Conservation (phyloP, 345 rosid species). For the Acer negundo region DNA sequence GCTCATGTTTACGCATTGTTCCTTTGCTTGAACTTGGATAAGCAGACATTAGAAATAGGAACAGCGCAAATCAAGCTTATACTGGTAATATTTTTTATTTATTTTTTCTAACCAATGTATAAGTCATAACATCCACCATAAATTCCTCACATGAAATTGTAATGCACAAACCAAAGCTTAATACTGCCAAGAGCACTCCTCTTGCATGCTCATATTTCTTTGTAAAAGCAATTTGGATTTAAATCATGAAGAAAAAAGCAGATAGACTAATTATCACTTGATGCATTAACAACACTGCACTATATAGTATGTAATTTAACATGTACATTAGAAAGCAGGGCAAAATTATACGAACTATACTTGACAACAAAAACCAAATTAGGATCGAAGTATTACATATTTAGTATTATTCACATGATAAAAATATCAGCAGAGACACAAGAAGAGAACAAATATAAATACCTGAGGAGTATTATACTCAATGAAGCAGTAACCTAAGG, state of each 20-base stretch:
- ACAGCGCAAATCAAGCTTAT: not conserved
- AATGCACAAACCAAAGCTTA: not conserved
- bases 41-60: conserved; percentile 1
- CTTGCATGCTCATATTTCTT: not conserved
- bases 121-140: not conserved
- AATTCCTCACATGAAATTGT: not conserved
- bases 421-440: not conserved
- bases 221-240: not conserved
- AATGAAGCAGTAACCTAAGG: conserved; percentile 82
- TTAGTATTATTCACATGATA: not conserved
- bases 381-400: not conserved
- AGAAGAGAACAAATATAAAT: not conserved
- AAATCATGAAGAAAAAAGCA: no score
- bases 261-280: not conserved
- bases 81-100: not conserved
- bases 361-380: not conserved
- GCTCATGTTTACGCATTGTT: no score
- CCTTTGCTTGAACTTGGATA: no score
- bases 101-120: not conserved
- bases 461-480: conserved; percentile 91
- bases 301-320: not conserved
- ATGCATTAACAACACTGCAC: not conserved
- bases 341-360: no score
- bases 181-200: not conserved
- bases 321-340: not conserved